phyloP scores from a whole-genome alignment of 2,329 filamentous ascomycete species.

The Fusarium protoensiforme region DNA sequence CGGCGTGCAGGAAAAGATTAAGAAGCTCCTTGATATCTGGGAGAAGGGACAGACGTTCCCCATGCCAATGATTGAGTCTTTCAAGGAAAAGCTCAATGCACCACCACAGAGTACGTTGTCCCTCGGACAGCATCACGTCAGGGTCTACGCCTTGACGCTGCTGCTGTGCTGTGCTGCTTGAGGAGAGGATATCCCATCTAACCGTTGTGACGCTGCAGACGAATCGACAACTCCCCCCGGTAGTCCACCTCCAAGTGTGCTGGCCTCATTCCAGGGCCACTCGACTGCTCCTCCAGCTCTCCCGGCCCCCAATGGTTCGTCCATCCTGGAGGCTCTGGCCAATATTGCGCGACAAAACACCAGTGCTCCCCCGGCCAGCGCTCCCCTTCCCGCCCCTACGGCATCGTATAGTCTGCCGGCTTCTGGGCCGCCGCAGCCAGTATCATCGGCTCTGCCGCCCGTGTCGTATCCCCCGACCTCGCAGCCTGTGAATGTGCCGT shows the following conservation, averaged over 20 bases:
- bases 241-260: slow-evolving; percentile 63
- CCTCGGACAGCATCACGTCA: slow-evolving; percentile 5
- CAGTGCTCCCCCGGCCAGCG: slow-evolving; percentile 56
- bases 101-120: slow-evolving; percentile 71
- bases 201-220: slow-evolving; percentile 60
- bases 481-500: slow-evolving; percentile 70
- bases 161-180: slow-evolving; percentile 4
- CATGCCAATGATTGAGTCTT: slow-evolving; percentile 77
- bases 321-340: slow-evolving; percentile 82
- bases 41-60: slow-evolving; percentile 95
- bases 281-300: slow-evolving; percentile 47
- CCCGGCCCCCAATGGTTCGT: slow-evolving; percentile 59
- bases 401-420: slow-evolving; percentile 54
- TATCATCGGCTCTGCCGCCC: slow-evolving; percentile 45
- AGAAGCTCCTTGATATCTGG: slow-evolving; percentile 96
- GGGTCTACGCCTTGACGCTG: not conserved
- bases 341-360: slow-evolving; percentile 83
- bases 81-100: slow-evolving; percentile 82
- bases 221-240: slow-evolving; percentile 78
- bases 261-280: slow-evolving; percentile 52
- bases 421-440: slow-evolving; percentile 46
- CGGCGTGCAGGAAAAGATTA: slow-evolving; percentile 86
- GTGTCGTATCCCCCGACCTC: slow-evolving; percentile 55
- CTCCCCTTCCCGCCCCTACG: slow-evolving; percentile 53
- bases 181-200: slow-evolving; percentile 48